Conservation (phyloP, 2,329 filamentous ascomycete genomes). For the Colletotrichum orchidophilum region DNA sequence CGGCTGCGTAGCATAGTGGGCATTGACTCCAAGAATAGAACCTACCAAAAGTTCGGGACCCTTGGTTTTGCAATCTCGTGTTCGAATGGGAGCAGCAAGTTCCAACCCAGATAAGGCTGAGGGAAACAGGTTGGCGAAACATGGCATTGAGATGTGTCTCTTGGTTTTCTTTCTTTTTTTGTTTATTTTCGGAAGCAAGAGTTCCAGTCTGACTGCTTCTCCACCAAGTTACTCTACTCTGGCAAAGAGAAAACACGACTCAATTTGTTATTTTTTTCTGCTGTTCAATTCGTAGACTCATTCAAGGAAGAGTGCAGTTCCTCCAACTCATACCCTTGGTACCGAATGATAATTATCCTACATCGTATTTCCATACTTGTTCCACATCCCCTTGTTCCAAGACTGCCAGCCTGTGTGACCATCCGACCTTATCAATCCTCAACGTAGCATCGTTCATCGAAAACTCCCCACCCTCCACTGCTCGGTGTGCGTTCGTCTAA, state of each 20-base stretch:
- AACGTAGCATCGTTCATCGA: not conserved
- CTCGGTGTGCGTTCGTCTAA: not conserved
- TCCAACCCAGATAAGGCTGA: conserved; percentile 17
- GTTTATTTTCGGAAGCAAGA: conserved; percentile 11
- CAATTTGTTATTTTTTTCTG: not conserved
- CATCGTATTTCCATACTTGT: conserved; percentile 8
- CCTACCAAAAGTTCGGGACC: not conserved
- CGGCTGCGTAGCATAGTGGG: not conserved
- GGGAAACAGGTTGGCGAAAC: not conserved
- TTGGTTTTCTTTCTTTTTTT: not conserved
- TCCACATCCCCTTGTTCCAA: too few relatives aligned
- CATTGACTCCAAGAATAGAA: conserved; percentile 24
- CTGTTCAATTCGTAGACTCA: conserved; percentile 3
- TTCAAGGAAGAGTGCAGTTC: conserved; percentile 2
- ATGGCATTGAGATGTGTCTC: not conserved
- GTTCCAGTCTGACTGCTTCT: not conserved
- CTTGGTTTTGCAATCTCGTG: conserved; percentile 1
- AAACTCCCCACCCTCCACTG: not conserved
- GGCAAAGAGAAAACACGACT: not conserved
- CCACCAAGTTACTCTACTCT: not conserved
- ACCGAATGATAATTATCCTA: not conserved
- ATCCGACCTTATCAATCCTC: too few relatives aligned
- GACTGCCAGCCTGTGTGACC: too few relatives aligned
- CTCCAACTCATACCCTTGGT: not conserved
- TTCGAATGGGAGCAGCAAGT: not conserved